Evolutionary conservation across 768 basidiomycete genomes (phyloP).

Genomic region (Suillus subalutaceus): DNA sequence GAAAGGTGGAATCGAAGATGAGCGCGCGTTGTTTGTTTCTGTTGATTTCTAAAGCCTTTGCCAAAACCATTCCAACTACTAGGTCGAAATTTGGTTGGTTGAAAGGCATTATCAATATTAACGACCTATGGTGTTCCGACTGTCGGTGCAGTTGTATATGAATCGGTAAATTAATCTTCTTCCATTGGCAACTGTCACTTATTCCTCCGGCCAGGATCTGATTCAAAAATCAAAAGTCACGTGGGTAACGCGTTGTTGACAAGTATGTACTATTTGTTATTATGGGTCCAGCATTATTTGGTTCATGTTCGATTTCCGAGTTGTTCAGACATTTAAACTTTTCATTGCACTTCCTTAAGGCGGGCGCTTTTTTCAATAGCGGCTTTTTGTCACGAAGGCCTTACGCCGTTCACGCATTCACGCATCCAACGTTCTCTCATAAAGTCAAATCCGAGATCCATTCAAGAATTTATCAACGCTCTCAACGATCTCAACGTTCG

Average conservation of each 20-base stretch:
- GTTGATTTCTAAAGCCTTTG: constrained; percentile 6
- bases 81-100: too few relatives aligned
- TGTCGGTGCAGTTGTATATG: background rate
- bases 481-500: constrained; percentile 24
- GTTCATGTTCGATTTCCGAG: constrained; percentile 18
- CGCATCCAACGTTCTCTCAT: constrained; percentile 29
- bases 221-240: constrained; percentile 23
- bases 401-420: constrained; percentile 38
- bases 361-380: constrained; percentile 20
- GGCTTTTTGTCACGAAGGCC: constrained; percentile 40
- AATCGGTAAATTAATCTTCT: background rate
- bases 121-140: background rate
- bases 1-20: background rate
- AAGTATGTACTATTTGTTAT: constrained; percentile 24
- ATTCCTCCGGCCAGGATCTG: background rate
- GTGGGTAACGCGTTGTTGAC: constrained; percentile 18
- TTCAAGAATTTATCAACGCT: constrained; percentile 14
- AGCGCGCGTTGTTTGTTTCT: constrained; percentile 5
- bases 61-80: background rate
- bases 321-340: constrained; percentile 3
- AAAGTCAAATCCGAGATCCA: constrained; percentile 1
- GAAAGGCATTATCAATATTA: too few relatives aligned
- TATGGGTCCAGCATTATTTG: constrained; percentile 27
- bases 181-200: too few relatives aligned
- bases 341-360: constrained; percentile 24